These are phyloP conservation scores for Monosporascus sp. DNA, from an alignment of 2,329 filamentous ascomycete genomes.

Conservation along the genomic window DNA sequence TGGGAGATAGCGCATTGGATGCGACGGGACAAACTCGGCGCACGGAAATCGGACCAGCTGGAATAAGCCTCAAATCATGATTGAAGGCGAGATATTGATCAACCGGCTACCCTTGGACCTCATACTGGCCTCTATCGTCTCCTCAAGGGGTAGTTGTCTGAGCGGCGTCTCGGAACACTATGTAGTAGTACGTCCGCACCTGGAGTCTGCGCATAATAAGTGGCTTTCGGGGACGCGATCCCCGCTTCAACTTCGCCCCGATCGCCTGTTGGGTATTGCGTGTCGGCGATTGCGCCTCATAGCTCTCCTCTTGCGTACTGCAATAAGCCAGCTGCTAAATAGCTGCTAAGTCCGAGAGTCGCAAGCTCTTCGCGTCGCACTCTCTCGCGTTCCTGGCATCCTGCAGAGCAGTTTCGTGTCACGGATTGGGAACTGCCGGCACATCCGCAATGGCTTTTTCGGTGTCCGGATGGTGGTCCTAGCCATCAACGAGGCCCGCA, in stretches of 20 bases:
- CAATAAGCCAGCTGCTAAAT: no score
- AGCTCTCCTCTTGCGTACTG: no score
- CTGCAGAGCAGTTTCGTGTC: conserved; percentile 55
- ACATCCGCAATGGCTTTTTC: conserved; percentile 54
- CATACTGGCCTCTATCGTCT: background rate
- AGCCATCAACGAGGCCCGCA: conserved; percentile 54
- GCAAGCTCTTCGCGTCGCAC: conserved; percentile 58
- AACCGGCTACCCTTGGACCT: conserved; percentile 9
- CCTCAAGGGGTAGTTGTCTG: conserved; percentile 18
- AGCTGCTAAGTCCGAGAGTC: background rate
- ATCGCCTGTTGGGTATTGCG: no score
- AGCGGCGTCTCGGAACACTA: conserved; percentile 51
- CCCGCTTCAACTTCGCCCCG: no score
- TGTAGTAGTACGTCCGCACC: conserved; percentile 60
- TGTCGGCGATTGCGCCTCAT: no score
- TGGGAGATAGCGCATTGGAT: conserved; percentile 53
- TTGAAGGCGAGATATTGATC: conserved; percentile 31
- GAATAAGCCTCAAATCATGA: conserved; percentile 36
- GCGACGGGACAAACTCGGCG: conserved; percentile 38
- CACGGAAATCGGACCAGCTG: conserved; percentile 26
- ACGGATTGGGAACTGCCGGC: conserved; percentile 45
- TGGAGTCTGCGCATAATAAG: conserved; percentile 52
- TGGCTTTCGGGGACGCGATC: no score
- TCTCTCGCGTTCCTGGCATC: conserved; percentile 63
- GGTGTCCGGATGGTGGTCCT: conserved; percentile 77